Evolutionary conservation across 2,329 filamentous ascomycete genomes (phyloP).

Genomic region (Sclerotinia nivalis): DNA sequence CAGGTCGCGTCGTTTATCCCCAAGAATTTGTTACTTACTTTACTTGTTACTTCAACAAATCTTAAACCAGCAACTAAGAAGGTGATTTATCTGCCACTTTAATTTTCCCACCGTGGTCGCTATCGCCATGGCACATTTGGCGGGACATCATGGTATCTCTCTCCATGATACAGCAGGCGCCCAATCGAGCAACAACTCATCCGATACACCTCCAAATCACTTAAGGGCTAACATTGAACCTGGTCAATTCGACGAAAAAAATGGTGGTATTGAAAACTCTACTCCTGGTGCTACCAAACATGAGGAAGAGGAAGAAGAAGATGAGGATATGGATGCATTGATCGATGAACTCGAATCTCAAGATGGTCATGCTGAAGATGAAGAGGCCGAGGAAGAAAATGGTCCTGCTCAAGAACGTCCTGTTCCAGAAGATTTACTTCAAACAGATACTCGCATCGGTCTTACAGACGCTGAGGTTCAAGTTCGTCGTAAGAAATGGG

Average conservation of each 20-base stretch:
- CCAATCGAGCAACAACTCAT: conserved; percentile 27
- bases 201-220: conserved; percentile 35
- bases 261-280: conserved; percentile 2
- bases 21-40: conserved; percentile 17
- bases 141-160: not conserved
- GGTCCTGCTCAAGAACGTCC: conserved; percentile 55
- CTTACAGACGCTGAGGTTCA: conserved; percentile 71
- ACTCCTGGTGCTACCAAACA: conserved; percentile 41
- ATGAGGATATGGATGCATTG: conserved; percentile 81
- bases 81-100: not conserved
- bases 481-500: conserved; percentile 67
- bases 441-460: conserved; percentile 73
- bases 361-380: conserved; percentile 68
- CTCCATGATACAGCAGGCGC: conserved; percentile 9
- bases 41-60: conserved; percentile 3
- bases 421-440: conserved; percentile 72
- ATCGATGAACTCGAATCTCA: conserved; percentile 85
- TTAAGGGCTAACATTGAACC: conserved; percentile 65
- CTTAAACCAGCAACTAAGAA: not conserved
- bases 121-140: not conserved
- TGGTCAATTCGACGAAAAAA: conserved; percentile 66
- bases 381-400: conserved; percentile 56
- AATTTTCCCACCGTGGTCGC: not conserved
- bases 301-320: conserved; percentile 64
- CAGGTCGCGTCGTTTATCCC: conserved; percentile 15